Percentiles rank a stretch among this genome's conserved stretches.
Evolutionary conservation across 164 flowering plant species (phyloP).

Genomic region (Piper betle): DNA sequence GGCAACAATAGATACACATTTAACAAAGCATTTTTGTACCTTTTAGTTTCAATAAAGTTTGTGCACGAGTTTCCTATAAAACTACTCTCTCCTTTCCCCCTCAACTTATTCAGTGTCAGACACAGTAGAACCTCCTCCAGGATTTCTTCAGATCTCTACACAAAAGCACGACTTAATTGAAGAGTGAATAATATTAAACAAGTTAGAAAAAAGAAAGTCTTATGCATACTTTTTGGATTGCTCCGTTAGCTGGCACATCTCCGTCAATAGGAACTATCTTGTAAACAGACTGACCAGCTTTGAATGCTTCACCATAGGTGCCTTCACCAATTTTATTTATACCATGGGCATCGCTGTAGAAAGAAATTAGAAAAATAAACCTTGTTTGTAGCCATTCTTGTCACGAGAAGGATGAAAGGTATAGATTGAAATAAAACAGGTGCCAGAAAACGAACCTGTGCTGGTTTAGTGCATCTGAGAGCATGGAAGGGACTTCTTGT

Average conservation of each 20-base stretch:
- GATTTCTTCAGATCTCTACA: constrained; percentile 77
- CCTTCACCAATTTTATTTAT: constrained; percentile 91
- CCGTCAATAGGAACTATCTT: constrained; percentile 95
- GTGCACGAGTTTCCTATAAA: constrained; percentile 37
- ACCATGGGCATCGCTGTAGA: constrained; percentile 34
- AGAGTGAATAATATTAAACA: constrained; percentile 2
- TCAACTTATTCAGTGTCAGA: constrained; percentile 52
- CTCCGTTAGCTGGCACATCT: constrained; percentile 76
- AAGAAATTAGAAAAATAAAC: neutral
- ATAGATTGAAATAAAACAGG: neutral
- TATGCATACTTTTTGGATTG: constrained; percentile 66
- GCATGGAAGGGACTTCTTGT: constrained; percentile 50
- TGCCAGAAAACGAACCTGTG: constrained; percentile 43
- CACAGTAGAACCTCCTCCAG: constrained; percentile 90
- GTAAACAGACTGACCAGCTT: constrained; percentile 65
- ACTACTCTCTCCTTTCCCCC: constrained; percentile 25
- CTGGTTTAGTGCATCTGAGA: constrained; percentile 51
- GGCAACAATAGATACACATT: too few species aligned
- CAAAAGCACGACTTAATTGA: constrained; percentile 6
- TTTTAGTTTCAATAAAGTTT: constrained; percentile 62
- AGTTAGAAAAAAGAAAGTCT: constrained; percentile 2
- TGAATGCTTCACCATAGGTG: constrained; percentile 96
- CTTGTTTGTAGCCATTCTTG: neutral
- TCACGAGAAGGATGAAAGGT: neutral
- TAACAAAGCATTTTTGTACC: constrained; percentile 22